Conservation (phyloP, 2,329 filamentous ascomycete species). For the Neofusicoccum umdonicola region DNA sequence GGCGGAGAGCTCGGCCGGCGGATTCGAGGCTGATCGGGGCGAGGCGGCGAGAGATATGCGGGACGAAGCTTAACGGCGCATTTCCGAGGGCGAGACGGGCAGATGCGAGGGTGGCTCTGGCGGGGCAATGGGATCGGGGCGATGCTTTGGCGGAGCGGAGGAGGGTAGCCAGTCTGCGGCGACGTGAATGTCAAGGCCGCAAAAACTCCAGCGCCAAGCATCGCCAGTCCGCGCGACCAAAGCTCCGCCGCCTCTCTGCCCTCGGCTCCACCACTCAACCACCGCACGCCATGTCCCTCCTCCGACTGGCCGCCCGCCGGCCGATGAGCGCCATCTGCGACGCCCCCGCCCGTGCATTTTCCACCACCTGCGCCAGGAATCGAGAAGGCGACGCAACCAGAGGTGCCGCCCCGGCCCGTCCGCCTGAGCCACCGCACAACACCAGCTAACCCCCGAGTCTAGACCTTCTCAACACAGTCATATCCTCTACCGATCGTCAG, state of each 20-base stretch:
- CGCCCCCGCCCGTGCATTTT: neutral
- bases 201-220: slow-evolving; percentile 15
- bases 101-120: neutral
- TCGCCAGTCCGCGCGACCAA: neutral
- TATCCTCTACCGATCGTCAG: neutral
- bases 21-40: neutral
- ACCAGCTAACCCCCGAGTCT: neutral
- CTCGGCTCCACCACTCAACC: neutral
- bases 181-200: neutral
- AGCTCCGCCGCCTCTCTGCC: neutral
- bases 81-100: neutral
- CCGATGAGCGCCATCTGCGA: neutral
- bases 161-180: neutral
- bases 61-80: neutral
- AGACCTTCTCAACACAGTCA: neutral
- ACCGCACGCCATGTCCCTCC: neutral
- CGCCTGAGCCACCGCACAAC: neutral
- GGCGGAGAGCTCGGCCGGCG: slow-evolving; percentile 1
- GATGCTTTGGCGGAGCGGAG: neutral
- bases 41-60: neutral
- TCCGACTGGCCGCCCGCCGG: neutral
- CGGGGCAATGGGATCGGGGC: neutral
- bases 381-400: neutral
- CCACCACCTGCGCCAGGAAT: neutral
- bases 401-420: neutral